Percentiles rank a stretch among this genome's conserved stretches.
Conservation (phyloP, 371 early-diverging fungal species). For the Synchytrium microbalum region DNA sequence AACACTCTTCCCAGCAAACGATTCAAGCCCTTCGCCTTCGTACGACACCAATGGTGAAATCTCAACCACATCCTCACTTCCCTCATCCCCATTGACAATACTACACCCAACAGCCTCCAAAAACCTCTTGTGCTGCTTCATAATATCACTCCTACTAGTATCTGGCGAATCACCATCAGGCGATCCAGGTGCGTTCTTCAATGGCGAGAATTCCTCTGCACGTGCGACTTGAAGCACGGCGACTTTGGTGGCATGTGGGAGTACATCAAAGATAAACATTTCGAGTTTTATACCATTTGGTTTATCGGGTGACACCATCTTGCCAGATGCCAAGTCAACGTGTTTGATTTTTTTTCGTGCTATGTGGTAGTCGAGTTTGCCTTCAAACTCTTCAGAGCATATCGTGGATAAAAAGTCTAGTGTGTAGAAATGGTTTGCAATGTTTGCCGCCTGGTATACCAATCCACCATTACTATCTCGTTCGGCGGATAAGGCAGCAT, state of each 20-base stretch:
- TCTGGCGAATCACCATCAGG: conserved; percentile 82
- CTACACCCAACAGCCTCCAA: conserved; percentile 78
- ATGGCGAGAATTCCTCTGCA: conserved; percentile 92
- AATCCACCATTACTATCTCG: conserved; percentile 48
- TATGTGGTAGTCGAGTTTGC: conserved; percentile 84
- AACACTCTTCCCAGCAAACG: conserved; percentile 48
- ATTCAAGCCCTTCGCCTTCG: conserved; percentile 85
- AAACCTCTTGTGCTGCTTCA: conserved; percentile 77
- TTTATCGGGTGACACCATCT: conserved; percentile 57
- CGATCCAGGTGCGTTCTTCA: conserved; percentile 92
- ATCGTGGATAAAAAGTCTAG: conserved; percentile 79
- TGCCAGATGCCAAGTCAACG: conserved; percentile 70
- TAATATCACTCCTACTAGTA: conserved; percentile 81
- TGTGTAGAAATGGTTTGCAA: conserved; percentile 97
- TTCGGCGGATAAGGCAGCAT: conserved; percentile 47
- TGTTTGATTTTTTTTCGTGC: conserved; percentile 96
- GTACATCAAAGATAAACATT: conserved; percentile 93
- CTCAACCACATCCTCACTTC: conserved; percentile 48
- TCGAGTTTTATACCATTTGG: conserved; percentile 96
- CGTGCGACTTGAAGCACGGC: conserved; percentile 89
- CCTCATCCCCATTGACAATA: conserved; percentile 49
- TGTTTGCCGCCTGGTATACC: conserved; percentile 86
- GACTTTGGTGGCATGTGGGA: conserved; percentile 77
- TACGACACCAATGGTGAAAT: conserved; percentile 86
- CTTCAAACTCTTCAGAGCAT: conserved; percentile 57